Evolutionary conservation across 2,329 filamentous ascomycete genomes (phyloP).

Genomic region (Penicillium griseofulvum): DNA sequence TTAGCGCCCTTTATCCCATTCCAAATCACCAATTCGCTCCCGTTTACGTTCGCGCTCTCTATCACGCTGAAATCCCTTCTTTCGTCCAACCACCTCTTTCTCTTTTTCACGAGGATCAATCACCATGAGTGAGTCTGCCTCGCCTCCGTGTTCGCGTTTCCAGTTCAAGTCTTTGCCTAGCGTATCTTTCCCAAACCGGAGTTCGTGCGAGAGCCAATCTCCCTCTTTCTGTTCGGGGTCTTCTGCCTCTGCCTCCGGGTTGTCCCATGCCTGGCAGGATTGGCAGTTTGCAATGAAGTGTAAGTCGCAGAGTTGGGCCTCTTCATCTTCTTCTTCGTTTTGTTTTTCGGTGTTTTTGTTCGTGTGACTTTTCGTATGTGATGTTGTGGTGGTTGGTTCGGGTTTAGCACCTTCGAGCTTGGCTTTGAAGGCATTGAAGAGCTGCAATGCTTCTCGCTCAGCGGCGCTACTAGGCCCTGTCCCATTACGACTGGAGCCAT

Average conservation of each 20-base stretch:
- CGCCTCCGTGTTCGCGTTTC: constrained; percentile 86
- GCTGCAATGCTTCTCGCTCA: constrained; percentile 64
- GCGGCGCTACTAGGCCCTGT: constrained; percentile 53
- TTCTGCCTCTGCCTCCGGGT: constrained; percentile 37
- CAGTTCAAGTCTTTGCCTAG: constrained; percentile 88
- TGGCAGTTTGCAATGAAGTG: constrained; percentile 97
- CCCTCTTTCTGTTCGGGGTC: constrained; percentile 50
- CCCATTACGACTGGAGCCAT: constrained; percentile 39
- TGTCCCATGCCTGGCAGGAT: constrained; percentile 83
- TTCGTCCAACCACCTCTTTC: constrained; percentile 62
- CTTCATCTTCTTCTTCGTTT: constrained; percentile 51
- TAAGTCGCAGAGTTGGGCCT: constrained; percentile 78
- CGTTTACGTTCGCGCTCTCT: constrained; percentile 39
- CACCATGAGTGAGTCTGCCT: constrained; percentile 67
- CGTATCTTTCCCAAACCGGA: constrained; percentile 85
- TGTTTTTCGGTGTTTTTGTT: constrained; percentile 13
- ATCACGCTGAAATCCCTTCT: constrained; percentile 51
- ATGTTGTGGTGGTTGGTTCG: constrained; percentile 31
- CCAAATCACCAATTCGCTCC: constrained; percentile 33
- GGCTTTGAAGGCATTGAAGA: constrained; percentile 76
- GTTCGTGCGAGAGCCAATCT: constrained; percentile 80
- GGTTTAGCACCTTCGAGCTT: constrained; percentile 59
- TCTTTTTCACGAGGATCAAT: constrained; percentile 89
- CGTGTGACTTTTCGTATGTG: constrained; percentile 8
- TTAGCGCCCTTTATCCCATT: constrained; percentile 34